phyloP scores from a whole-genome alignment of 352 stramenopile genomes.

The Pythium aristosporum region DNA sequence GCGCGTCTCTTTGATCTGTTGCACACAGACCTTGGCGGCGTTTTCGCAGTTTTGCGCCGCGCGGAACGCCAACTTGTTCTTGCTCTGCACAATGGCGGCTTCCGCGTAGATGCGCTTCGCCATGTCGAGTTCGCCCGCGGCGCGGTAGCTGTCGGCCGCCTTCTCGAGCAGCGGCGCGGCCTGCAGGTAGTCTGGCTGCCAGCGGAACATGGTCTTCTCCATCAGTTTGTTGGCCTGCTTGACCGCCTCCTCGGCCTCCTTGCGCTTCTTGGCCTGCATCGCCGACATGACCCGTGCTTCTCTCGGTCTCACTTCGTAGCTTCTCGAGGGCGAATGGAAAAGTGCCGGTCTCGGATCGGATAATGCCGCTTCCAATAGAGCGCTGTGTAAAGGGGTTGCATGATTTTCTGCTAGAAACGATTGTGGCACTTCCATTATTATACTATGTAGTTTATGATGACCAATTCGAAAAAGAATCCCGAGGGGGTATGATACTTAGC shows the following conservation, averaged over 20 bases:
- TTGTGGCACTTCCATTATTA: conserved; percentile 12
- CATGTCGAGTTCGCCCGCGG: conserved; percentile 58
- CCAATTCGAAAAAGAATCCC: conserved; percentile 8
- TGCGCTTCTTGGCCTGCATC: conserved; percentile 32
- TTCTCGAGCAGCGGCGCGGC: conserved; percentile 73
- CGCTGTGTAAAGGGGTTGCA: not conserved
- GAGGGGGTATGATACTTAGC: conserved; percentile 4
- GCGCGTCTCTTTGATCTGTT: conserved; percentile 68
- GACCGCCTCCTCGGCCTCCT: conserved; percentile 29
- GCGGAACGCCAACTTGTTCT: conserved; percentile 75
- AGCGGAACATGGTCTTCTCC: conserved; percentile 68
- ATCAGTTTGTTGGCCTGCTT: conserved; percentile 34
- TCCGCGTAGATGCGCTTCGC: conserved; percentile 58
- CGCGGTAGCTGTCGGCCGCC: conserved; percentile 67
- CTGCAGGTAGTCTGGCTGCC: conserved; percentile 63
- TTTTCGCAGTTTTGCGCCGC: conserved; percentile 75
- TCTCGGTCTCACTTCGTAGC: not conserved
- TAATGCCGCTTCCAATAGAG: conserved; percentile 7
- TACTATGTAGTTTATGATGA: conserved; percentile 5
- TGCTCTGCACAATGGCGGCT: conserved; percentile 60
- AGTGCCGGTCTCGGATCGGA: conserved; percentile 3
- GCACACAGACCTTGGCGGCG: conserved; percentile 62
- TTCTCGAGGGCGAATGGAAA: not conserved
- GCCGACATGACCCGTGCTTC: conserved; percentile 32
- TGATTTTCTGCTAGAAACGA: conserved; percentile 10